Evolutionary conservation across 2,329 filamentous ascomycete genomes (phyloP), one percentile per base, ranked within the genome.

Genomic region (Graphium sp.): DNA sequence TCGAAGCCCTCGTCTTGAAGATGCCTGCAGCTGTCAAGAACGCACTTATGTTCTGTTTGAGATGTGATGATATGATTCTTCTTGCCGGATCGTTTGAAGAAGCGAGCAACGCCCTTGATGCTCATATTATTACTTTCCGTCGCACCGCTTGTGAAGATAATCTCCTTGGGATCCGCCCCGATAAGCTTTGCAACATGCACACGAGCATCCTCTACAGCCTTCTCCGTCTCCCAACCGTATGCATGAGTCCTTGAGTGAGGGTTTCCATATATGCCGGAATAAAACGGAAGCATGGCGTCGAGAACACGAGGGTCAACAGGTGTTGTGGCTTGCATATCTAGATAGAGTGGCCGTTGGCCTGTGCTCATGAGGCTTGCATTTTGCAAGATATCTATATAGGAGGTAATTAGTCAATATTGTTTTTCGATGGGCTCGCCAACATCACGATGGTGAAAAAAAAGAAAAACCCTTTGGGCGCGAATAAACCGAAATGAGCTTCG

Each of bases 41-140:
- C 89, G 54, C 89, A 98, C 60, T 98, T 98, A 65, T 98, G 89
- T 56, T 98, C 89, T 0, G 89, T 98, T 58, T 95, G 89, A 22
- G 74, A 83, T 15, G 89, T 98, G 52, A 98, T 84, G 46, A 98
- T 87, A 54, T 98, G 89, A 58, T 80, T 93, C 73, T 95, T 95
- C 71, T 94, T 94, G 43, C 84, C 85, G 3, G 72, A 74, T 33
- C 82, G 73, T 39, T 83, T 84, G 49, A 94, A 94, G 58, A 98
- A 98, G 37, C 87, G 70, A 13, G 89, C 85, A 7, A 98, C 87
- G 37, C 89, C 89, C 59, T 98, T 98, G 59, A 98, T 83, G 53
- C 84, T 93, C 89, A 98, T 98, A 46, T 98, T 98, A 57, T 98
- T 98, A 49, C 84, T 94, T 60, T 98, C 89, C 0, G 89, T 98